These are phyloP conservation scores for Starmera amethionina DNA, from an alignment of 805 yeast genomes.

Conservation along the genomic window DNA sequence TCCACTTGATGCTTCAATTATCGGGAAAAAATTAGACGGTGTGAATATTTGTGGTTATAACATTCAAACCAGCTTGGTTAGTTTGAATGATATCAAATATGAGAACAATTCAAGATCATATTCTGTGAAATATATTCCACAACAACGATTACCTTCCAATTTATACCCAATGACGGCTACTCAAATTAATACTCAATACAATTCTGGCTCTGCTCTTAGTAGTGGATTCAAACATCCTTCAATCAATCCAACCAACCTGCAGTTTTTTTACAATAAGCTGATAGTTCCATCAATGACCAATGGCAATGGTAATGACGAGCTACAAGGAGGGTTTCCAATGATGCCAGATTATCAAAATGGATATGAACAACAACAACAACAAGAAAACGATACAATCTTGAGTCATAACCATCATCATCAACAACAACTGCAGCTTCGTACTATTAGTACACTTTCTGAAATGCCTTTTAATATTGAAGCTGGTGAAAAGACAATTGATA, in stretches of 20 bases:
- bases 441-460: background rate
- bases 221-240: too few relatives aligned
- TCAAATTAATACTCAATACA: background rate
- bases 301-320: too few relatives aligned
- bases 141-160: background rate
- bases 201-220: background rate
- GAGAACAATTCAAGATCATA: background rate
- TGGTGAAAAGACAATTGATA: constrained; percentile 5
- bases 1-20: constrained; percentile 14
- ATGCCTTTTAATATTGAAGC: background rate
- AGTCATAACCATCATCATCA: background rate
- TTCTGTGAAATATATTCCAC: background rate
- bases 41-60: constrained; percentile 12
- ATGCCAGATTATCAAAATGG: too few relatives aligned
- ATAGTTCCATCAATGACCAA: too few relatives aligned
- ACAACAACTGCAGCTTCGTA: too few relatives aligned
- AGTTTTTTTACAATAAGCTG: too few relatives aligned
- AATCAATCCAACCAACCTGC: too few relatives aligned
- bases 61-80: constrained; percentile 5
- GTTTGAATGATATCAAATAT: constrained; percentile 1
- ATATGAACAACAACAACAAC: too few relatives aligned
- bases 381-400: background rate
- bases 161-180: background rate
- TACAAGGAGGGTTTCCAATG: too few relatives aligned
- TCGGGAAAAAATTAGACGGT: constrained; percentile 15